phyloP scores from a whole-genome alignment of 768 basidiomycete species.

The Tubosaeta brunneosetosa region DNA sequence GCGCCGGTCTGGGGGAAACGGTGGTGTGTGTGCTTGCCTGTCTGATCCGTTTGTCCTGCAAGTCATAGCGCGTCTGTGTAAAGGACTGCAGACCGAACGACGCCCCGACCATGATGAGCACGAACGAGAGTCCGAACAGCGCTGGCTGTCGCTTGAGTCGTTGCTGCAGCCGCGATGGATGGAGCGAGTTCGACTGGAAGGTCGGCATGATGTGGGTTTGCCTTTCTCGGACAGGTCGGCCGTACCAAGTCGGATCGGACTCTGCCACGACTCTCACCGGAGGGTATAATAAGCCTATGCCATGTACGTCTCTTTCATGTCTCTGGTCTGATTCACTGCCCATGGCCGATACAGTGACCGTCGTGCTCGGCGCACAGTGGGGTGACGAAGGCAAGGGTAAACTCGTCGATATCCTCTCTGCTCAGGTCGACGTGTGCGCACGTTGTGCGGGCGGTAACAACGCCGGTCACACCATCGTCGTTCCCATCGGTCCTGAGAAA shows the following conservation, averaged over 20 bases:
- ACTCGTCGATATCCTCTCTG: conserved; percentile 93
- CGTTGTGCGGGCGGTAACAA: conserved; percentile 98
- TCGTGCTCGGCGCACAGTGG: conserved; percentile 87
- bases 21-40: conserved; percentile 41
- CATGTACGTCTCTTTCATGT: conserved; percentile 13
- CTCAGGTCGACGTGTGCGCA: conserved; percentile 86
- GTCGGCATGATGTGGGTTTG: conserved; percentile 35
- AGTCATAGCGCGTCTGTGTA: conserved; percentile 88
- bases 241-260: conserved; percentile 4
- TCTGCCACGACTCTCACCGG: conserved; percentile 12
- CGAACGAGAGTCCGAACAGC: conserved; percentile 83
- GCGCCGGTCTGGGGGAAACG: not conserved
- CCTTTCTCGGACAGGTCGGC: conserved; percentile 15
- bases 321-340: conserved; percentile 1
- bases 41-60: conserved; percentile 75
- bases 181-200: conserved; percentile 45
- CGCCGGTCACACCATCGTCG: conserved; percentile 97
- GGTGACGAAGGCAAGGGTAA: conserved; percentile 95
- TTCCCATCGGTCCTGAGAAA: conserved; percentile 61
- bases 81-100: conserved; percentile 80
- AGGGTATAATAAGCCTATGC: conserved; percentile 13
- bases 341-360: conserved; percentile 42
- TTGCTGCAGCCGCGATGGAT: conserved; percentile 22
- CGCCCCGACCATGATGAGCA: conserved; percentile 78
- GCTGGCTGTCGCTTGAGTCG: conserved; percentile 57